Evolutionary conservation across 768 basidiomycete genomes (phyloP).

Genomic region (Pleurotus tuber-regium): DNA sequence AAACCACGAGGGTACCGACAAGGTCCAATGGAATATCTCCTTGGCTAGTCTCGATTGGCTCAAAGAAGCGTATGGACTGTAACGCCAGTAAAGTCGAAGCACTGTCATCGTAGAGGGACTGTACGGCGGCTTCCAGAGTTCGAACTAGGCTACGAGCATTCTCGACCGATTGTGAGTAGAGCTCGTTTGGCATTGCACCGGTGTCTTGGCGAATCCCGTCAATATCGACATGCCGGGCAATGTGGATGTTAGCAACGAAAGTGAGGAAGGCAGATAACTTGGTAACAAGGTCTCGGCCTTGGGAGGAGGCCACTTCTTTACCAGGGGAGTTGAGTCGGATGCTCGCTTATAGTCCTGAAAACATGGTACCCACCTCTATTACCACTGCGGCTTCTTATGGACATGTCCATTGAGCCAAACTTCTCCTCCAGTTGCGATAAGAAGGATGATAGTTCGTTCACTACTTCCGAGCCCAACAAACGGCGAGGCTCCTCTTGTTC

Average conservation of each 20-base stretch:
- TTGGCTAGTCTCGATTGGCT: constrained; percentile 29
- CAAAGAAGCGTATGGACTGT: constrained; percentile 48
- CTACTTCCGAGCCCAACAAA: constrained; percentile 47
- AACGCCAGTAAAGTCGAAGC: constrained; percentile 55
- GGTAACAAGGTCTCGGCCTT: constrained; percentile 50
- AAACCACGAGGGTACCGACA: constrained; percentile 46
- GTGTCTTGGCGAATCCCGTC: constrained; percentile 61
- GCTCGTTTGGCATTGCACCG: constrained; percentile 41
- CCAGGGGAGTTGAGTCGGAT: constrained; percentile 24
- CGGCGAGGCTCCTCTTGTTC: constrained; percentile 46
- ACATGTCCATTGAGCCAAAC: constrained; percentile 37
- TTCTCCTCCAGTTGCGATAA: constrained; percentile 49
- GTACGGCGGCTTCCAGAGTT: constrained; percentile 65
- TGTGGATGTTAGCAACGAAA: constrained; percentile 66
- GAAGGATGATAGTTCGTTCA: constrained; percentile 50
- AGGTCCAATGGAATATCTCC: constrained; percentile 38
- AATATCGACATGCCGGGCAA: constrained; percentile 81
- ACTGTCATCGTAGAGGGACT: constrained; percentile 74
- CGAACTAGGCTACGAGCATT: constrained; percentile 67
- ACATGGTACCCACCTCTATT: constrained; percentile 33
- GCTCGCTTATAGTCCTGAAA: not conserved
- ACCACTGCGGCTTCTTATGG: constrained; percentile 29
- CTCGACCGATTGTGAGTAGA: constrained; percentile 65
- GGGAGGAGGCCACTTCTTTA: constrained; percentile 35
- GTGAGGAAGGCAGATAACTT: constrained; percentile 57